phyloP scores from a whole-genome alignment of 345 rosid species.

The Firmiana major region DNA sequence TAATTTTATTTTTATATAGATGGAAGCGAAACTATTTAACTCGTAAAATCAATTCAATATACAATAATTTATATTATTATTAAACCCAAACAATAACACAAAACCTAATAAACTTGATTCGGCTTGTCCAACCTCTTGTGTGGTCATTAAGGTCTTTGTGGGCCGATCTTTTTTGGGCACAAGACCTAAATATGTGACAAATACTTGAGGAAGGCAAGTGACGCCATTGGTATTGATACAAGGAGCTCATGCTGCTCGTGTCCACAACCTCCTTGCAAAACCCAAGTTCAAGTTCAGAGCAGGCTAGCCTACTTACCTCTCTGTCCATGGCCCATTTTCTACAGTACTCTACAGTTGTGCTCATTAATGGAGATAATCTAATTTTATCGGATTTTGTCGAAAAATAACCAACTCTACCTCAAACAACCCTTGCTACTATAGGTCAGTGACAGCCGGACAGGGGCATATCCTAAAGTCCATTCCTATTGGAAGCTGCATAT shows the following conservation, averaged over 20 bases:
- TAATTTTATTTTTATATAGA: too few relatives aligned
- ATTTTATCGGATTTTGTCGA: not conserved
- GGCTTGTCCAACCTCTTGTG: too few relatives aligned
- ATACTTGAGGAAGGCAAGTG: not conserved
- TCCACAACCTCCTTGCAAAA: constrained; percentile 1
- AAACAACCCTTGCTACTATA: not conserved
- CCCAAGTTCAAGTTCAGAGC: not conserved
- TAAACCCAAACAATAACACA: too few relatives aligned
- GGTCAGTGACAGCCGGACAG: too few relatives aligned
- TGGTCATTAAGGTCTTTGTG: too few relatives aligned
- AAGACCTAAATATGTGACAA: not conserved
- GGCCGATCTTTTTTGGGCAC: too few relatives aligned
- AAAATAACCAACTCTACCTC: not conserved
- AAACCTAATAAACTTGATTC: too few relatives aligned
- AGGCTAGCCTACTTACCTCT: not conserved
- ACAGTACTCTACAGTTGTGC: not conserved
- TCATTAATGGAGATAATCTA: not conserved
- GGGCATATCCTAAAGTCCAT: not conserved
- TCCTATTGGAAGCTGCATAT: not conserved
- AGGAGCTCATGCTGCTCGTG: constrained; percentile 6
- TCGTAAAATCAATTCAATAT: too few relatives aligned
- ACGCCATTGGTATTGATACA: not conserved
- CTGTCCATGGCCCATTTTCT: not conserved
- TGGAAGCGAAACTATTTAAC: too few relatives aligned
- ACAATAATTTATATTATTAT: too few relatives aligned